Conservation (phyloP, 1,139 yeast species). For the Suhomyces chickasaworum region DNA sequence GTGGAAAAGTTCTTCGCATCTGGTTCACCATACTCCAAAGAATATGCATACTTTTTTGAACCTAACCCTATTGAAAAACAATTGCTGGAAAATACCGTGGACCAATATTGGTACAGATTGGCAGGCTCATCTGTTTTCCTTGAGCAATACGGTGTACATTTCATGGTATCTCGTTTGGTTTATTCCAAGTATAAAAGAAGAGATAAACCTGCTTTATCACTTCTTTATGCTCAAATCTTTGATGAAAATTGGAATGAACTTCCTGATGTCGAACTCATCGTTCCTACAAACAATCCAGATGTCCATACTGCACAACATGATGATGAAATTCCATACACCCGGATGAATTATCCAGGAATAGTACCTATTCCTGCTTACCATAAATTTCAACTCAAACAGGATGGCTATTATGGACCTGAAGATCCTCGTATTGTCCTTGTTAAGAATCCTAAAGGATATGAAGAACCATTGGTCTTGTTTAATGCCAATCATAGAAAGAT, state of each 20-base stretch:
- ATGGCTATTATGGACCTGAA: constrained; percentile 42
- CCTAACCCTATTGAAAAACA: constrained; percentile 17
- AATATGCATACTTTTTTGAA: constrained; percentile 17
- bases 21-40: constrained; percentile 10
- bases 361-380: constrained; percentile 39
- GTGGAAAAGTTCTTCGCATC: constrained; percentile 12
- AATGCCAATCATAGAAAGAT: constrained; percentile 35
- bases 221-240: constrained; percentile 47
- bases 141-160: constrained; percentile 42
- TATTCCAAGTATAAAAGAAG: constrained; percentile 33
- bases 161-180: constrained; percentile 37
- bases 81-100: constrained; percentile 28
- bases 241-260: constrained; percentile 52
- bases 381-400: constrained; percentile 23
- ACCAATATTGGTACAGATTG: constrained; percentile 38
- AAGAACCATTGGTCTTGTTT: constrained; percentile 41
- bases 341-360: constrained; percentile 31
- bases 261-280: constrained; percentile 31
- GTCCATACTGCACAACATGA: background rate
- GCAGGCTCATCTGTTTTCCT: constrained; percentile 46
- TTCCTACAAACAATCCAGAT: constrained; percentile 27
- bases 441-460: constrained; percentile 32
- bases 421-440: constrained; percentile 43
- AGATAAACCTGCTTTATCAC: constrained; percentile 35
- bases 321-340: constrained; percentile 12